phyloP scores from a whole-genome alignment of 108 stramenopile genomes.

The Cylindrotheca closterium region DNA sequence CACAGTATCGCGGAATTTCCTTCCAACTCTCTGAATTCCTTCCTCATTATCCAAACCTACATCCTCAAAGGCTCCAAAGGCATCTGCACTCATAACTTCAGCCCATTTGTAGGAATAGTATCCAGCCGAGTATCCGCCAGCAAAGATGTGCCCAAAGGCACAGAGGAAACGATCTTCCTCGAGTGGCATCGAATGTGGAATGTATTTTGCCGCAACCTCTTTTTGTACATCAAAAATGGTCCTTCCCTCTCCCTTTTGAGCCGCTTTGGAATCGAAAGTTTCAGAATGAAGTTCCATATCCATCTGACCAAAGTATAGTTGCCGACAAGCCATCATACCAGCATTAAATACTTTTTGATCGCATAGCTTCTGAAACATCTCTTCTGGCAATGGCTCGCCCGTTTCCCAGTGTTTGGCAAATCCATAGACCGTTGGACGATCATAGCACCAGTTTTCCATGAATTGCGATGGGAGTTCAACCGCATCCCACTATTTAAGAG shows the following conservation, averaged over 20 bases:
- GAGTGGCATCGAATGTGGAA: conserved; percentile 84
- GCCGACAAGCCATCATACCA: conserved; percentile 93
- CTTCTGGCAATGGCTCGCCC: conserved; percentile 92
- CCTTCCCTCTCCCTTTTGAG: conserved; percentile 48
- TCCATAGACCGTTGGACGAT: conserved; percentile 83
- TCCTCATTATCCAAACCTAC: conserved; percentile 96
- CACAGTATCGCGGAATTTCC: conserved; percentile 92
- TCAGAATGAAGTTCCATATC: conserved; percentile 95
- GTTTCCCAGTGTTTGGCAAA: conserved; percentile 99
- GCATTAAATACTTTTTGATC: conserved; percentile 92
- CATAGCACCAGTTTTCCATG: conserved; percentile 99
- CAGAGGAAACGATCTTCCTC: conserved; percentile 97
- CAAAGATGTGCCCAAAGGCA: conserved; percentile 96
- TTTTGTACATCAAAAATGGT: conserved; percentile 92
- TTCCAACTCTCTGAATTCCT: conserved; percentile 77
- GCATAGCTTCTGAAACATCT: conserved; percentile 94
- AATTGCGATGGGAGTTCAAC: conserved; percentile 98
- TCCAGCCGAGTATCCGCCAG: conserved; percentile 94
- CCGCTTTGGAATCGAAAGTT: conserved; percentile 75
- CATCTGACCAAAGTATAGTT: conserved; percentile 93
- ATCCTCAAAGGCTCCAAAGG: conserved; percentile 98
- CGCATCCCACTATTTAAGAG: conserved; percentile 86
- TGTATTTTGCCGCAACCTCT: conserved; percentile 82
- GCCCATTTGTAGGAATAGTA: conserved; percentile 99
- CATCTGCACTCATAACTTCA: conserved; percentile 97